Conservation (phyloP, 2,329 filamentous ascomycete species). For the Aspergillus sp. region DNA sequence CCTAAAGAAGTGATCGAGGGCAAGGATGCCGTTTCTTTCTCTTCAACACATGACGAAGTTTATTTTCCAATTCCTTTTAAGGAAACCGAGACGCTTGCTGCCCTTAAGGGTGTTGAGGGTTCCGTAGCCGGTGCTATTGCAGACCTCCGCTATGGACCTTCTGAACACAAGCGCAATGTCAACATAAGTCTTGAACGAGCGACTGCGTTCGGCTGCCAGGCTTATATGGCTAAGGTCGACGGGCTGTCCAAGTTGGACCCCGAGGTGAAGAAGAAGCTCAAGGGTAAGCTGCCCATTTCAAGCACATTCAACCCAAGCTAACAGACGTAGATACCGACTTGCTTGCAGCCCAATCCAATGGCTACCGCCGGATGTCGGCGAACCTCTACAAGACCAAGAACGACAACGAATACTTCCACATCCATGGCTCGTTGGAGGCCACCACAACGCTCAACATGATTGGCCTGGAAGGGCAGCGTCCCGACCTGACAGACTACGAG, state of each 20-base stretch:
- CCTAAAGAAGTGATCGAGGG: slow-evolving; percentile 34
- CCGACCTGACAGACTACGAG: slow-evolving; percentile 62
- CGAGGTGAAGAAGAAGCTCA: slow-evolving; percentile 40
- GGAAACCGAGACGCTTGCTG: slow-evolving; percentile 55
- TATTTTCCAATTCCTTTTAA: slow-evolving; percentile 53
- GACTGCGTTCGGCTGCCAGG: slow-evolving; percentile 44
- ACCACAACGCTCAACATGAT: slow-evolving; percentile 70
- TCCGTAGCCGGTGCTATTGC: slow-evolving; percentile 62
- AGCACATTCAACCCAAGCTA: not conserved
- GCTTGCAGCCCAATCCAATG: slow-evolving; percentile 67
- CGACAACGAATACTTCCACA: slow-evolving; percentile 70
- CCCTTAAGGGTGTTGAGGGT: slow-evolving; percentile 63
- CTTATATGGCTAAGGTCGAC: slow-evolving; percentile 45
- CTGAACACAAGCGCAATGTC: slow-evolving; percentile 39
- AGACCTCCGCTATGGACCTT: slow-evolving; percentile 53
- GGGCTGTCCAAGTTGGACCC: slow-evolving; percentile 42
- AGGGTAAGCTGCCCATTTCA: slow-evolving; percentile 27
- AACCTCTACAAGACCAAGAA: slow-evolving; percentile 70
- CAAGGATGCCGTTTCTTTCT: slow-evolving; percentile 39
- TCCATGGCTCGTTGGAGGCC: slow-evolving; percentile 73
- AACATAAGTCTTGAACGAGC: slow-evolving; percentile 41
- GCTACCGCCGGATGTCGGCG: slow-evolving; percentile 71
- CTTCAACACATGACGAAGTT: slow-evolving; percentile 38
- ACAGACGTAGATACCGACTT: slow-evolving; percentile 66
- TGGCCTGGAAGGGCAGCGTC: slow-evolving; percentile 62